Base-by-base conservation (phyloP, 2,329 filamentous ascomycete species). In the Botryotinia narcissicola region DNA sequence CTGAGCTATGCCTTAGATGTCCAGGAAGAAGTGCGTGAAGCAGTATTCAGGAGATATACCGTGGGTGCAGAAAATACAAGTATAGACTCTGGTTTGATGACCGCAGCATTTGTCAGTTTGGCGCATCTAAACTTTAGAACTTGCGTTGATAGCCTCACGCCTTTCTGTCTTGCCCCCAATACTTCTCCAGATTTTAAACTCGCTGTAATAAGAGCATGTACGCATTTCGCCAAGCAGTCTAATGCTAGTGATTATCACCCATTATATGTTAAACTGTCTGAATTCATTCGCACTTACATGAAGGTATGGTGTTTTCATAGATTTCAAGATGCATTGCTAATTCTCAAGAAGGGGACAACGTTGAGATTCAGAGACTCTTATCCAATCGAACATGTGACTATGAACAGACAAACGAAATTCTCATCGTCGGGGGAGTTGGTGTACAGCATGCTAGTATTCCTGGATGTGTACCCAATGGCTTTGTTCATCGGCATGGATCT, bases 1-100 rank as follows among this genome's bases (percentile, higher is more conserved):
- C 84, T 91, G 74, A 91, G 89, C 80, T 92, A 90, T 80, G 90
- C 90, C 57, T 84, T 92, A 81, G 90, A 92, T 80, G 88, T 92
- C 14, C 90, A 92, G 78, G 89, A 91, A 77, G 90, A 92, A 80
- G 86, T 92, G 64, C 85, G 86, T 64, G 90, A 91, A 78, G 88
- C 89, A 64, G 87, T 92, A 7, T 92, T 92, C 77, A 86, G 87
- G 73, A 86, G 86, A 48, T 83, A 86, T 63, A 81, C 84, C 4
- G 81, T 84, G 1, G 83, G 83, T 18, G 79, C 83, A 57, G 86
- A 90, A 40, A 81, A 83, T n/a, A 80, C 83, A 37, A 81, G 84
- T 44, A 89, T 91, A 76, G 89, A 91, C 73, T 87, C 89, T 79
- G 87, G 90, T 74, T 84, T 91, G 78, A 89, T 91, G 82, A 91